Evolutionary conservation across 2,329 filamentous ascomycete species (phyloP).

Genomic region (Hortaea sp.): DNA sequence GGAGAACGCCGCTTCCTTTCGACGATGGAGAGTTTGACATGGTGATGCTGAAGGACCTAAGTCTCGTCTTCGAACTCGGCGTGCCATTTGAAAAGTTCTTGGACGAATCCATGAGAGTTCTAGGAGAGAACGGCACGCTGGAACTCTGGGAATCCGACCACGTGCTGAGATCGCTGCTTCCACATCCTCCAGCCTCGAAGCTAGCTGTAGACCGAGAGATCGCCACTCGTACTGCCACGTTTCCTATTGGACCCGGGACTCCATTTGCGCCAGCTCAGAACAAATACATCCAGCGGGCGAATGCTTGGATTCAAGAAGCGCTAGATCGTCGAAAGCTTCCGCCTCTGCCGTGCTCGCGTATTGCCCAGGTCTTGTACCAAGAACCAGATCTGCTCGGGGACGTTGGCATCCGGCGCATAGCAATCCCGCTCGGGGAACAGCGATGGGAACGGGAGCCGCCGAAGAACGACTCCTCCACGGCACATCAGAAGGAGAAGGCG

Average conservation of each 20-base stretch:
- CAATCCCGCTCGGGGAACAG: constrained; percentile 76
- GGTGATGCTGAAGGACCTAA: constrained; percentile 78
- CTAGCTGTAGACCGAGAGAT: constrained; percentile 53
- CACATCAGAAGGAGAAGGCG: constrained; percentile 13
- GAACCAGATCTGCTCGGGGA: constrained; percentile 64
- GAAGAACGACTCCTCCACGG: constrained; percentile 7
- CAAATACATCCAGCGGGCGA: constrained; percentile 72
- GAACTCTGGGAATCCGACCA: constrained; percentile 90
- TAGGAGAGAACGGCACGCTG: constrained; percentile 67
- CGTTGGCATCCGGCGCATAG: constrained; percentile 64
- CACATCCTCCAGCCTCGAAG: constrained; percentile 54
- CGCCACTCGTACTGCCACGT: constrained; percentile 64
- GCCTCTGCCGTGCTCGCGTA: constrained; percentile 66
- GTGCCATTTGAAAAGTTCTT: constrained; percentile 45
- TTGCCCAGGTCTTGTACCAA: constrained; percentile 68
- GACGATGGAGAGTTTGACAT: constrained; percentile 73
- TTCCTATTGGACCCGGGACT: constrained; percentile 71
- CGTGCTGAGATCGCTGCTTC: constrained; percentile 69
- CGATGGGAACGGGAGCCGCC: constrained; percentile 60
- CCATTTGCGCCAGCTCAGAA: constrained; percentile 74
- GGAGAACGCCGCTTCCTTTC: constrained; percentile 66
- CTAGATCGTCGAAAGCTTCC: constrained; percentile 62
- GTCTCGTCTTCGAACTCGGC: constrained; percentile 53
- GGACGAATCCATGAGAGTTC: constrained; percentile 66
- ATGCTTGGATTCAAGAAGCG: constrained; percentile 67